Evolutionary conservation across 192 early-diverging fungal species (phyloP).

Genomic region (Cetraspora pellucida): DNA sequence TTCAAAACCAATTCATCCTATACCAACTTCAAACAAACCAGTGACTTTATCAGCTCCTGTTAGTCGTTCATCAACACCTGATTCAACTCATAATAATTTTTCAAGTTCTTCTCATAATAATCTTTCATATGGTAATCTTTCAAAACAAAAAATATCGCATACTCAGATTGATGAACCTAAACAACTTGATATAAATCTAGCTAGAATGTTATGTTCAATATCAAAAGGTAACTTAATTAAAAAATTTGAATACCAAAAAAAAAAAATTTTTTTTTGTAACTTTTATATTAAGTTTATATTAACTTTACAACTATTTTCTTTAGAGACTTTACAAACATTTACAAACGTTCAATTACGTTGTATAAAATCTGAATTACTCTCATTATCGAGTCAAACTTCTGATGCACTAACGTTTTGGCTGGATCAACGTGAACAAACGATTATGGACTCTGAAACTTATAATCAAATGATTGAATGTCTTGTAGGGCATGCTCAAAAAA

Average conservation of each 20-base stretch:
- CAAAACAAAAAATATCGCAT: background rate
- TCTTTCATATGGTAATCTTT: background rate
- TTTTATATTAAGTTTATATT: background rate
- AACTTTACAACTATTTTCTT: background rate
- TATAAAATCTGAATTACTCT: constrained; percentile 49
- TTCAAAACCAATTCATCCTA: background rate
- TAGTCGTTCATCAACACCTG: constrained; percentile 8
- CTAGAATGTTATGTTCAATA: constrained; percentile 27
- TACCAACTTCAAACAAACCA: background rate
- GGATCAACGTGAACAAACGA: constrained; percentile 61
- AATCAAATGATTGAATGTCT: constrained; percentile 62
- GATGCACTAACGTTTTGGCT: constrained; percentile 57
- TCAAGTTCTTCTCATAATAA: background rate
- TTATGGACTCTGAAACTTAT: constrained; percentile 66
- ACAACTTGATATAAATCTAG: constrained; percentile 24
- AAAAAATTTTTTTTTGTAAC: background rate
- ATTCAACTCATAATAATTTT: background rate
- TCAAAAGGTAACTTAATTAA: background rate
- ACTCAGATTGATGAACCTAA: background rate
- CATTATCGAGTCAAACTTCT: constrained; percentile 53
- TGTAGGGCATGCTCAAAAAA: constrained; percentile 57
- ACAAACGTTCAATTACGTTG: constrained; percentile 53
- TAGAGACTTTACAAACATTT: constrained; percentile 55
- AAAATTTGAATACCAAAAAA: too few species aligned
- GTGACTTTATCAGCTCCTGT: constrained; percentile 11